A percentile compares a stretch with the other conserved stretches of the same genome.
Conservation (phyloP, 2,329 filamentous ascomycete species). For the Diaporthe ilicicola region DNA sequence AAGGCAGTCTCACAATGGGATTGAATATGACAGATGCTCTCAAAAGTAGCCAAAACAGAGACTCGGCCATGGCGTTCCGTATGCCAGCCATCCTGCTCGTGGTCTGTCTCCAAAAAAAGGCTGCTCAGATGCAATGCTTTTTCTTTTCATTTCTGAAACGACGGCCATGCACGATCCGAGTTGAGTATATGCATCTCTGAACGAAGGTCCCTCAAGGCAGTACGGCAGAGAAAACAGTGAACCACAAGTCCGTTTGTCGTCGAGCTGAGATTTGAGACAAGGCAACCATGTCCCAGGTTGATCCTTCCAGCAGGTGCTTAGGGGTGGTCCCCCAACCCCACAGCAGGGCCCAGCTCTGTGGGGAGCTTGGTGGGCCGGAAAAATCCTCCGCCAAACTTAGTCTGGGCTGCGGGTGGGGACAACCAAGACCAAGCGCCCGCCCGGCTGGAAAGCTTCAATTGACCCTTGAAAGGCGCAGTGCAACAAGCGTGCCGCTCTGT, state of each 20-base stretch:
- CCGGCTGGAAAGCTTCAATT: background rate
- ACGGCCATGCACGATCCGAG: background rate
- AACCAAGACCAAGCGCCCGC: background rate
- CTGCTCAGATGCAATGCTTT: background rate
- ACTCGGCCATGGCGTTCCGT: background rate
- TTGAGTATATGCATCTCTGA: background rate
- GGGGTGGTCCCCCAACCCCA: background rate
- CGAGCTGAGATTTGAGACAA: conserved; percentile 10
- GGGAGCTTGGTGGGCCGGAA: background rate
- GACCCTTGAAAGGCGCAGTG: background rate
- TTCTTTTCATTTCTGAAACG: background rate
- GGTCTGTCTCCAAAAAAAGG: background rate
- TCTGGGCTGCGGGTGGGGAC: background rate
- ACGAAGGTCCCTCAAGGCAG: background rate
- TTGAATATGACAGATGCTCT: background rate
- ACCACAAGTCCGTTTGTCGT: background rate
- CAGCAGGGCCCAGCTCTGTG: background rate
- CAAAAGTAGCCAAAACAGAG: background rate
- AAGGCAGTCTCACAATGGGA: background rate
- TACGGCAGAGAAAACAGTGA: background rate
- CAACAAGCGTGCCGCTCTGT: background rate
- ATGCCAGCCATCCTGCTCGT: background rate
- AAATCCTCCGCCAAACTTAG: conserved; percentile 22
- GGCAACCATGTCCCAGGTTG: background rate
- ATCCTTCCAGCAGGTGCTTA: background rate